Evolutionary conservation across 495 filamentous ascomycete species (phyloP).

Genomic region (Hypoxylon fragiforme): DNA sequence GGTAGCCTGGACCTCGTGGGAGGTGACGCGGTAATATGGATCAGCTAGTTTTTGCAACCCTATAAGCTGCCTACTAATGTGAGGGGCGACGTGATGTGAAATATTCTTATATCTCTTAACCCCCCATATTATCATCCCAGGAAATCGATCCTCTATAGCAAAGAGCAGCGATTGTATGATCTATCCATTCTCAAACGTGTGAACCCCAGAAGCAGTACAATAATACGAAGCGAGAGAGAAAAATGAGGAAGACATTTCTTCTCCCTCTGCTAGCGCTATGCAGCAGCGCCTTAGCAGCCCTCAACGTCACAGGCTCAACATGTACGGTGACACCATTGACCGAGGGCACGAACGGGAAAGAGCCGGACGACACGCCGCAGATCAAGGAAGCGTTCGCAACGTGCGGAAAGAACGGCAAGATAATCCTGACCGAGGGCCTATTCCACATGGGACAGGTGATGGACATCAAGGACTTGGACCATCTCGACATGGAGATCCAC

Average conservation of each 20-base stretch:
- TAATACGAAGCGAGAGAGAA: conserved; percentile 1
- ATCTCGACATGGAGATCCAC: conserved; percentile 47
- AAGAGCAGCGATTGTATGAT: conserved; percentile 8
- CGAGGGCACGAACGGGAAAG: conserved; percentile 21
- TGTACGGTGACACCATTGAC: conserved; percentile 43
- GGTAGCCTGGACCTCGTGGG: conserved; percentile 20
- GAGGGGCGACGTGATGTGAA: conserved; percentile 10
- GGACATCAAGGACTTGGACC: conserved; percentile 44
- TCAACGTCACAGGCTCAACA: conserved; percentile 43
- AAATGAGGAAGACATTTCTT: conserved; percentile 22
- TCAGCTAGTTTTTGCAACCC: conserved; percentile 7
- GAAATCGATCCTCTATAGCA: conserved; percentile 6
- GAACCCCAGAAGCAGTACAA: too few species aligned
- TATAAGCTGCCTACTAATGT: conserved; percentile 14
- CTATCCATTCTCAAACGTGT: too few species aligned
- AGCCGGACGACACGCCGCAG: conserved; percentile 48
- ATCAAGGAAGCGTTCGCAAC: conserved; percentile 48
- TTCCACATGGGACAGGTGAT: conserved; percentile 52
- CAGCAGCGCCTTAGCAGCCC: conserved; percentile 23
- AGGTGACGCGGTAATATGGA: conserved; percentile 25
- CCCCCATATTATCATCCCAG: conserved; percentile 2
- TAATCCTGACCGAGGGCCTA: conserved; percentile 43
- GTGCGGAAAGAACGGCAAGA: conserved; percentile 40
- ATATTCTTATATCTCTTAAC: conserved; percentile 2
- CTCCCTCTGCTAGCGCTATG: conserved; percentile 21